Conservation (phyloP, 345 rosid genomes). For the Heritiera littoralis region DNA sequence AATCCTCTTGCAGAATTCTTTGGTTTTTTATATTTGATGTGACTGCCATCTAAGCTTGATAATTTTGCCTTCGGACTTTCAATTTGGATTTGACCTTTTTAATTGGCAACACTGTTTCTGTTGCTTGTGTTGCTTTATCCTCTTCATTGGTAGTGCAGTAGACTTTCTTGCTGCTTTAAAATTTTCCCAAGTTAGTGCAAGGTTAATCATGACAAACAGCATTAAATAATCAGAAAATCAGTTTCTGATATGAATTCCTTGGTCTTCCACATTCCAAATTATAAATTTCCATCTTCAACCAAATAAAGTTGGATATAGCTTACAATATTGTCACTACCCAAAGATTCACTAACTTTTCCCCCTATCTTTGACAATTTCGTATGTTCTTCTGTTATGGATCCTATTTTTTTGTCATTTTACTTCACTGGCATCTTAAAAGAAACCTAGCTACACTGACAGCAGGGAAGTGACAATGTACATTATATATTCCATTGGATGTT, state of each 20-base stretch:
- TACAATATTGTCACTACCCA: conserved; percentile 6
- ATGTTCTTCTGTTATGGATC: not conserved
- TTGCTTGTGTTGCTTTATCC: conserved; percentile 4
- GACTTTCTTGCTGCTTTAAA: conserved; percentile 21
- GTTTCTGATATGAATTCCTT: not conserved
- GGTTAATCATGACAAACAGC: conserved; percentile 28
- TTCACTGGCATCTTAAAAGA: not conserved
- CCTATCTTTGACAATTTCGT: conserved; percentile 2
- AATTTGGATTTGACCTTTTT: conserved; percentile 7
- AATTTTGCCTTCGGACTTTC: conserved; percentile 22
- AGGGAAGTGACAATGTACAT: not conserved
- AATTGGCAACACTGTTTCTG: conserved; percentile 9
- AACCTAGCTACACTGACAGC: not conserved
- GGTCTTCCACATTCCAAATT: conserved; percentile 20
- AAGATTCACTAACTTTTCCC: not conserved
- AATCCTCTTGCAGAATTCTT: not conserved
- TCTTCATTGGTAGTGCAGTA: conserved; percentile 18
- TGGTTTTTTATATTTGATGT: conserved; percentile 18
- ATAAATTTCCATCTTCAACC: not conserved
- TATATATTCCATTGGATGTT: not conserved
- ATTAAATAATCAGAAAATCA: conserved; percentile 20
- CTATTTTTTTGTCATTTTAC: not conserved
- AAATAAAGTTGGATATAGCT: conserved; percentile 10
- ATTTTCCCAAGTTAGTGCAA: conserved; percentile 29
- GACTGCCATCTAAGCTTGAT: conserved; percentile 24